Base-by-base conservation (phyloP, 306 rosid genomes). In the Astragalus glycyphyllos region DNA sequence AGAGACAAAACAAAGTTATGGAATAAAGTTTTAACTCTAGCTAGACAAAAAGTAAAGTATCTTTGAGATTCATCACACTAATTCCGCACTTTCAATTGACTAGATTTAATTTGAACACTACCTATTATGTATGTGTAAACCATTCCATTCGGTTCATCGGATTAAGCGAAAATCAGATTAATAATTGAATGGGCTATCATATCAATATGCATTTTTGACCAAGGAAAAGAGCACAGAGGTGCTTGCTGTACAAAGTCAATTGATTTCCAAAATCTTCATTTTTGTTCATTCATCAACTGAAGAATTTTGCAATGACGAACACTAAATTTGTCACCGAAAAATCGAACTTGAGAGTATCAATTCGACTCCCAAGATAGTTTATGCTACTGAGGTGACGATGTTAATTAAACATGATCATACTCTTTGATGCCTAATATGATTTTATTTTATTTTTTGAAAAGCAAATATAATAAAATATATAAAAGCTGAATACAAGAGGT, bases 41-140 rank as follows among this genome's bases (percentile, higher is more conserved):
- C 5, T 34, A 35, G 40, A n/a, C 1, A 45, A 78, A 55, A 78
- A 69, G 63, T 50, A 81, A 82, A 74, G 83, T 8, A 7, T 49
- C 83, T 74, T 82, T 82, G 65, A 44, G 78, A 74, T 82, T 82
- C 83, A 57, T 42, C 44, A 77, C 44, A 77, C 65, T 11, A 55
- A 64, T 53, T 46, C 44, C 10, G 49, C 37, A 66, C 80, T 59
- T 72, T 75, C 15, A 32, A 41, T 46, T 51, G 51, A 70, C 51
- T 58, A 70, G 49, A 74, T 74, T 46, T 57, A 53, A 57, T 23
- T 26, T 26, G 31, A 26, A 65, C 57, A 64, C 47, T n/a, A 37
- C 8, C 68, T 73, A 38, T 54, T 42, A 51, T 20, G 23, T 20
- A 20, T 62, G 69, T 68, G 71, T 51, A 45, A 45, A 45, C 58